Percentiles rank a stretch among this genome's conserved stretches.
These are phyloP conservation scores for Ogataea angusta DNA, from an alignment of 805 yeast species.

Conservation along the genomic window DNA sequence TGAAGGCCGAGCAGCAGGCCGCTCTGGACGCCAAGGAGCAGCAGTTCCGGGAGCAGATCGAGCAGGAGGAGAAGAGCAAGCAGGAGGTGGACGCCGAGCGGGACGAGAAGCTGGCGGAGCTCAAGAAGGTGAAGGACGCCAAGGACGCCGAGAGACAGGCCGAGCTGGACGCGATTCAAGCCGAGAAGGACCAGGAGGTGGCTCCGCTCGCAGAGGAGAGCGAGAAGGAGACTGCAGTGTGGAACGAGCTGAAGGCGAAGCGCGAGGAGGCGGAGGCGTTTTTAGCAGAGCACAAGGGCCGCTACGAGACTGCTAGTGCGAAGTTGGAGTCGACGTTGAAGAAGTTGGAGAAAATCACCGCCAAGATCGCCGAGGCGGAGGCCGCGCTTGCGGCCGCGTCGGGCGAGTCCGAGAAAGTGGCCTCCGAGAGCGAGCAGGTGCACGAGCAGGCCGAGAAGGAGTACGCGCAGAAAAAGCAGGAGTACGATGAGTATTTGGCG, in stretches of 20 bases:
- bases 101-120: slow-evolving; percentile 41
- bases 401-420: slow-evolving; percentile 29
- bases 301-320: slow-evolving; percentile 41
- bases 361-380: slow-evolving; percentile 39
- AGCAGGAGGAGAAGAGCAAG: slow-evolving; percentile 38
- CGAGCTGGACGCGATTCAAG: slow-evolving; percentile 46
- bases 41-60: slow-evolving; percentile 38
- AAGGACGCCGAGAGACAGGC: slow-evolving; percentile 43
- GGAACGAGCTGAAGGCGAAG: slow-evolving; percentile 48
- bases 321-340: slow-evolving; percentile 42
- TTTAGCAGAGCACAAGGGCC: slow-evolving; percentile 40
- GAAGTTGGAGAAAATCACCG: slow-evolving; percentile 42
- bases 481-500: slow-evolving; percentile 28
- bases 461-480: slow-evolving; percentile 28
- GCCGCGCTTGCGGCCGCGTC: slow-evolving; percentile 36
- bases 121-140: slow-evolving; percentile 42
- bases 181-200: slow-evolving; percentile 50
- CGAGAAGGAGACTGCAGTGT: slow-evolving; percentile 45
- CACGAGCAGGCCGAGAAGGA: slow-evolving; percentile 29
- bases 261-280: slow-evolving; percentile 46
- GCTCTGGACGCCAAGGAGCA: slow-evolving; percentile 44
- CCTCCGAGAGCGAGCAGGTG: slow-evolving; percentile 25
- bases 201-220: slow-evolving; percentile 55
- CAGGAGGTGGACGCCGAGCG: slow-evolving; percentile 40
- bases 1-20: slow-evolving; percentile 36